Evolutionary conservation across 139 green algal species (phyloP).

Genomic region (Coelastrella sp.): DNA sequence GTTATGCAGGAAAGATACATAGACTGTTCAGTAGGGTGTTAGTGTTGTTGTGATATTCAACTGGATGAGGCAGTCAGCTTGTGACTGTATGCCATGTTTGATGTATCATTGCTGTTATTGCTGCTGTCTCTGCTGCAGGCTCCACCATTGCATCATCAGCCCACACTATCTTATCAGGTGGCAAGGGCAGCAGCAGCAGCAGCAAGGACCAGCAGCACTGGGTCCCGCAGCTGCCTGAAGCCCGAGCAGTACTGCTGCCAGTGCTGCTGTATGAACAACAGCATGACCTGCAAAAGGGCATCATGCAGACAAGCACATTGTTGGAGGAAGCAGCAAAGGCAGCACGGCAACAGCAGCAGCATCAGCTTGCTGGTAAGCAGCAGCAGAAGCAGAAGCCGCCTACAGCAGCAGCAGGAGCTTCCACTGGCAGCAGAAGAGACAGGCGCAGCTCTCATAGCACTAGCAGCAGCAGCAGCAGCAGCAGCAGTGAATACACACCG

Average conservation of each 20-base stretch:
- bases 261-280: not conserved
- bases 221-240: constrained; percentile 7
- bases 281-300: not conserved
- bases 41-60: too few relatives aligned
- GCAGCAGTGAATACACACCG: not conserved
- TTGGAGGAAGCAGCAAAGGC: not conserved
- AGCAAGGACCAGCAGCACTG: not conserved
- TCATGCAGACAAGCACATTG: not conserved
- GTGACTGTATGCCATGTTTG: too few relatives aligned
- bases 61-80: too few relatives aligned
- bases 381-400: not conserved
- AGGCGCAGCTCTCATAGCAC: not conserved
- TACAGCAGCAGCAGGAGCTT: not conserved
- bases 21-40: too few relatives aligned
- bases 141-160: not conserved
- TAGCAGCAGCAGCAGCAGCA: not conserved
- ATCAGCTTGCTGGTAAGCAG: not conserved
- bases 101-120: too few relatives aligned
- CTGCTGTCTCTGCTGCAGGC: not conserved
- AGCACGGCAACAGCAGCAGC: not conserved
- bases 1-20: too few relatives aligned
- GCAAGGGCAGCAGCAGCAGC: constrained; percentile 26
- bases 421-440: too few relatives aligned
- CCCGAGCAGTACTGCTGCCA: not conserved
- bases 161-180: constrained; percentile 5